These are phyloP conservation scores for Hypseocharis bilobata DNA, from an alignment of 441 rosid genomes.

Conservation along the genomic window DNA sequence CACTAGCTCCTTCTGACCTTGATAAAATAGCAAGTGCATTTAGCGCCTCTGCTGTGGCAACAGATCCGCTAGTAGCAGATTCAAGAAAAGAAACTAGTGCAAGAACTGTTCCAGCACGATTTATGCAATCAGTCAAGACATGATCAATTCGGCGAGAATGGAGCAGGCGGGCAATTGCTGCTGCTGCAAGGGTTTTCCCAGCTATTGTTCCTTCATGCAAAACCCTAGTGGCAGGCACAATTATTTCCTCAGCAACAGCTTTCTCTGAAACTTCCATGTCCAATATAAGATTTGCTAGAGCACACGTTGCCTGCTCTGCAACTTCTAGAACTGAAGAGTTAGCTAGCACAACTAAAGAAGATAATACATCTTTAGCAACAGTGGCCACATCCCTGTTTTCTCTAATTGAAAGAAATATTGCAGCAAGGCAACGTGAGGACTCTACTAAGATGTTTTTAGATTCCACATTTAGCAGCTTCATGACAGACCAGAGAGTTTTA, in stretches of 20 bases:
- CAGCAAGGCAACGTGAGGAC: conserved; percentile 73
- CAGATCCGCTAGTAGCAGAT: conserved; percentile 58
- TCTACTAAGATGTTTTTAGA: conserved; percentile 70
- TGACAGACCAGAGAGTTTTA: conserved; percentile 58
- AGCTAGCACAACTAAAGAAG: conserved; percentile 62
- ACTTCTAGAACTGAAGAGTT: conserved; percentile 72
- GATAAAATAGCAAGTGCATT: conserved; percentile 90
- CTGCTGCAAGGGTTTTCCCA: conserved; percentile 94
- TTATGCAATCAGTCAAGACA: conserved; percentile 72
- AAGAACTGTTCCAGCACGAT: conserved; percentile 86
- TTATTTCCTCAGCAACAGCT: conserved; percentile 68
- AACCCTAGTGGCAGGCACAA: conserved; percentile 83
- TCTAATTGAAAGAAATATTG: conserved; percentile 80
- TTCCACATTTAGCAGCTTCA: conserved; percentile 73
- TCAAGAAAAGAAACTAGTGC: conserved; percentile 89
- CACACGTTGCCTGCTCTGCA: conserved; percentile 91
- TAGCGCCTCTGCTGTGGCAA: conserved; percentile 73
- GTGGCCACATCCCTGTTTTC: conserved; percentile 90
- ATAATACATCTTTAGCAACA: conserved; percentile 71
- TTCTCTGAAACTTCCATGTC: conserved; percentile 74
- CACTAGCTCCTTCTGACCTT: conserved; percentile 49
- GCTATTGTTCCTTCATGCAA: conserved; percentile 82
- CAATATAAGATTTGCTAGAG: conserved; percentile 91
- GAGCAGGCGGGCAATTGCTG: conserved; percentile 86
- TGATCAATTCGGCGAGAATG: conserved; percentile 59